Percentiles rank a stretch among this genome's conserved stretches.
Conservation (phyloP, 805 yeast genomes). For the Wilhelminamyces savonicus region DNA sequence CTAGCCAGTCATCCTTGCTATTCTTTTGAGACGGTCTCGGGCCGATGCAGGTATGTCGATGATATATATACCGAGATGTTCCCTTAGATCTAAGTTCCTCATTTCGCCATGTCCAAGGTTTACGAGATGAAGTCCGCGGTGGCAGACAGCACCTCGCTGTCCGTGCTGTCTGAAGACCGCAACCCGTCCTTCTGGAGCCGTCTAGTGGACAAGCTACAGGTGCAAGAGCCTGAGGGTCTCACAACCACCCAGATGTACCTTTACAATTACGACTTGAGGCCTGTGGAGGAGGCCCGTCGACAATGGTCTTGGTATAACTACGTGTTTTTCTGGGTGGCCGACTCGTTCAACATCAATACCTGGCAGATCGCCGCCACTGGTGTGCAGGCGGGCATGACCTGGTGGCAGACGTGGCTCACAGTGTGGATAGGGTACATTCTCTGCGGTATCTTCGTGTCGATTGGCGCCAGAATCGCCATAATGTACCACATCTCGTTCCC, state of each 20-base stretch:
- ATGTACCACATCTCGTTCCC: conserved; percentile 83
- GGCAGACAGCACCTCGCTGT: no score
- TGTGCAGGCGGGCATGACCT: conserved; percentile 63
- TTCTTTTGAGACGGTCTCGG: no score
- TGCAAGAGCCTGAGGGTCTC: conserved; percentile 35
- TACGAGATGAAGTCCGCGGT: no score
- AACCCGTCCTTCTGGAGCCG: no score
- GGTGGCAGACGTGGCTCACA: conserved; percentile 91
- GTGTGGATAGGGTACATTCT: conserved; percentile 80
- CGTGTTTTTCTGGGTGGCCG: conserved; percentile 82
- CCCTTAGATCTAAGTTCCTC: no score
- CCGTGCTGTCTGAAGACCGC: no score
- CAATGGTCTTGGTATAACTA: conserved; percentile 84
- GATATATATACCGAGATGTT: no score
- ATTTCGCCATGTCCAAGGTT: no score
- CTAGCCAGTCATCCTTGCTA: no score
- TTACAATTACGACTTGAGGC: conserved; percentile 69
- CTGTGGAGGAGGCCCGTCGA: conserved; percentile 68
- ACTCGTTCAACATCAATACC: conserved; percentile 82
- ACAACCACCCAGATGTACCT: conserved; percentile 59
- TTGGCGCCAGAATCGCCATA: conserved; percentile 75
- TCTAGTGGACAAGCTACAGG: conserved; percentile 10
- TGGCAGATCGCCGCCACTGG: conserved; percentile 92
- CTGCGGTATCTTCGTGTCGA: conserved; percentile 61
- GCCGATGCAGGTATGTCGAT: no score